Evolutionary conservation across 1,139 yeast genomes (phyloP).

Genomic region (Candida pseudoviswanathii): DNA sequence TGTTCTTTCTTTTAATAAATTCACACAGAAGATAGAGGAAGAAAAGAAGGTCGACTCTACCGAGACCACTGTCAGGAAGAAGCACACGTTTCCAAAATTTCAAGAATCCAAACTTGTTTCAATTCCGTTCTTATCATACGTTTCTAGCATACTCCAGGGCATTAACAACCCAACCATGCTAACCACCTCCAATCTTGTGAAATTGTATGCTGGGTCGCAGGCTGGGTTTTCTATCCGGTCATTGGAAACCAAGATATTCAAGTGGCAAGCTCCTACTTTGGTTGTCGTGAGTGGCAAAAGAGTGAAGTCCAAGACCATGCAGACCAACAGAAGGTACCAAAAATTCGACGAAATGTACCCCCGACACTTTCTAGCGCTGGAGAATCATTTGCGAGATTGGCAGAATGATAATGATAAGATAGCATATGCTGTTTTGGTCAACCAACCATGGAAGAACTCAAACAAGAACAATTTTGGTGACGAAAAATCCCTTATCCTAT

Average conservation of each 20-base stretch:
- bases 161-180: constrained; percentile 23
- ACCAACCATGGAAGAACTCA: constrained; percentile 76
- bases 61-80: constrained; percentile 3
- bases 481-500: constrained; percentile 53
- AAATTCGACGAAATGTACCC: constrained; percentile 58
- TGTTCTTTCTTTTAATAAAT: constrained; percentile 18
- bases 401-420: constrained; percentile 44
- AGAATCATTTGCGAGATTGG: constrained; percentile 34
- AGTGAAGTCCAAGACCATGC: constrained; percentile 40
- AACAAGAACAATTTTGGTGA: constrained; percentile 77
- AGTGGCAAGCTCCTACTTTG: constrained; percentile 89
- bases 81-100: constrained; percentile 18
- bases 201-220: constrained; percentile 71
- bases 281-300: constrained; percentile 68
- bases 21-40: constrained; percentile 4
- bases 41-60: not conserved
- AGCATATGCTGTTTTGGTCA: constrained; percentile 62
- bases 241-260: constrained; percentile 78
- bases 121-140: constrained; percentile 41
- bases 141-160: constrained; percentile 34
- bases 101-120: constrained; percentile 44
- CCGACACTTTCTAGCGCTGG: constrained; percentile 37
- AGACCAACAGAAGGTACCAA: constrained; percentile 50
- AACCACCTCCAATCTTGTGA: constrained; percentile 49
- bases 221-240: constrained; percentile 88